phyloP scores from a whole-genome alignment of 148 eudicot genomes.

The Rhododendron simsii region DNA sequence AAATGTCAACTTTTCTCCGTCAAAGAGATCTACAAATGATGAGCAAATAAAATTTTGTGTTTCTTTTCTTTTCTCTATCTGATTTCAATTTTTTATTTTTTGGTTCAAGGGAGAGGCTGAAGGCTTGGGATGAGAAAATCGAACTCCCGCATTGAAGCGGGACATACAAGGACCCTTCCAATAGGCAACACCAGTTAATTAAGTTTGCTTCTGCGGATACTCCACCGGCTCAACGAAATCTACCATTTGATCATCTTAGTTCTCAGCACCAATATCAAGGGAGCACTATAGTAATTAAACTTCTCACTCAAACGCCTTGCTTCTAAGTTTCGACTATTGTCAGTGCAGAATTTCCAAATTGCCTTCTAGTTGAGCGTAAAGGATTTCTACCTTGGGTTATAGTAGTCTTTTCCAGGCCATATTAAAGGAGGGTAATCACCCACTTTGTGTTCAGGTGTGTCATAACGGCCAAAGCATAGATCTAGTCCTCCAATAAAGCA shows the following conservation, averaged over 20 bases:
- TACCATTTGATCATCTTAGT: not conserved
- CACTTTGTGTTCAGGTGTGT: constrained; percentile 75
- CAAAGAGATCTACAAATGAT: not conserved
- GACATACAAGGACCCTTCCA: not conserved
- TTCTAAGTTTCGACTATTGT: not conserved
- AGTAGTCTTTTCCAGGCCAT: constrained; percentile 99
- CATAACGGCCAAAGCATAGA: constrained; percentile 98
- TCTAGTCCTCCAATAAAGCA: constrained; percentile 95
- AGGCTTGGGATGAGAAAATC: not conserved
- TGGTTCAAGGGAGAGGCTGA: not conserved
- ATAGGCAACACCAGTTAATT: not conserved
- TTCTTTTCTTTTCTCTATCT: not conserved
- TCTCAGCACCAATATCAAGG: not conserved
- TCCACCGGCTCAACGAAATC: not conserved
- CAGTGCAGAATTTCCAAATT: not conserved
- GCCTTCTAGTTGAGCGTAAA: not conserved
- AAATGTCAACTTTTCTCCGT: not conserved
- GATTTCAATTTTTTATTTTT: too few species aligned
- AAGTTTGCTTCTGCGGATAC: not conserved
- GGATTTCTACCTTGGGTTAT: constrained; percentile 71
- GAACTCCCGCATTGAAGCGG: not conserved
- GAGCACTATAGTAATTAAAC: not conserved
- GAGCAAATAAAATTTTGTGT: not conserved
- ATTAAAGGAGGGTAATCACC: constrained; percentile 64
- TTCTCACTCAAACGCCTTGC: not conserved